Percentiles rank a stretch among this genome's conserved stretches.
Conservation (phyloP, 768 basidiomycete genomes). For the Russula sp. region DNA sequence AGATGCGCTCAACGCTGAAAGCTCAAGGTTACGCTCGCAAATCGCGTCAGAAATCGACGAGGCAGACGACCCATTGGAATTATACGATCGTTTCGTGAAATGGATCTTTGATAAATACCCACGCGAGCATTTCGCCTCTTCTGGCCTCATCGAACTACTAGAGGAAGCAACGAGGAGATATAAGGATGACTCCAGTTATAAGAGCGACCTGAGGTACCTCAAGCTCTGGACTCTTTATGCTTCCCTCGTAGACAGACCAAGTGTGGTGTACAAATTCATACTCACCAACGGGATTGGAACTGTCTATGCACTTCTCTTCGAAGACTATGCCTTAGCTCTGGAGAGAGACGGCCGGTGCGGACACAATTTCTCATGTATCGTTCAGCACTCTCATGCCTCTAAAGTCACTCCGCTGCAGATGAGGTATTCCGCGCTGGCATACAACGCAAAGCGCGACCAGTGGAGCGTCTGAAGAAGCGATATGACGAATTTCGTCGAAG, state of each 20-base stretch:
- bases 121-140: conserved; percentile 56
- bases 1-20: conserved; percentile 10
- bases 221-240: conserved; percentile 91
- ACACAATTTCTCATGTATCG: background rate
- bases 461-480: conserved; percentile 75
- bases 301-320: conserved; percentile 78
- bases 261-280: conserved; percentile 53
- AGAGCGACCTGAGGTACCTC: conserved; percentile 83
- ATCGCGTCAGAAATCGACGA: conserved; percentile 40
- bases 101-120: conserved; percentile 84
- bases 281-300: conserved; percentile 48
- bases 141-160: conserved; percentile 73
- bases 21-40: conserved; percentile 20
- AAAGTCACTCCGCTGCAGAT: conserved; percentile 73
- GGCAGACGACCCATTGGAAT: conserved; percentile 82
- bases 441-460: conserved; percentile 69
- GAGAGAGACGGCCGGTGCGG: conserved; percentile 70
- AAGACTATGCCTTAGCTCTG: conserved; percentile 80
- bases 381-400: background rate
- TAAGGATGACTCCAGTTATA: conserved; percentile 76
- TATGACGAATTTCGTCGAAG: conserved; percentile 64
- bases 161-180: conserved; percentile 82
- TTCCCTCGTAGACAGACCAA: conserved; percentile 64
- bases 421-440: conserved; percentile 78
- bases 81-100: conserved; percentile 81